Conservation (phyloP, 2,329 filamentous ascomycete species). For the Botrytis byssoidea region DNA sequence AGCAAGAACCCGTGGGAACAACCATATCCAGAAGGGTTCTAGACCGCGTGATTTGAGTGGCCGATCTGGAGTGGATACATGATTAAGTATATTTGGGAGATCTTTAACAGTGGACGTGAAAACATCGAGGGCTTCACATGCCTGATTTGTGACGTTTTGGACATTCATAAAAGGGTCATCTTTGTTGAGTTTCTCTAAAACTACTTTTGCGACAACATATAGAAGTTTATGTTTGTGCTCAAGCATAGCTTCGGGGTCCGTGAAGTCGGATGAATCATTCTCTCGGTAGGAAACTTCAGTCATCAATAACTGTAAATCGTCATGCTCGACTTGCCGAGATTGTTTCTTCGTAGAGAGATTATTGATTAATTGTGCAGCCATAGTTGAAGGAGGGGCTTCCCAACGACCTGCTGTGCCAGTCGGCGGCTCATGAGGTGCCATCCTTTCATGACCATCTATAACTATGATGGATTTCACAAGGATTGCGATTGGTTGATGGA, state of each 20-base stretch:
- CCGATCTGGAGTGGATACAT: conserved; percentile 42
- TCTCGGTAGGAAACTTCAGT: conserved; percentile 58
- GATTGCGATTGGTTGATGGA: background rate
- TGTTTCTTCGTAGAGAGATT: conserved; percentile 67
- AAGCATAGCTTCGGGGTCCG: conserved; percentile 61
- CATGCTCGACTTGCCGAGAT: conserved; percentile 63
- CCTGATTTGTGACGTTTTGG: conserved; percentile 56
- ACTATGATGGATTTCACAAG: too few relatives aligned
- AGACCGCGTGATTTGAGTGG: conserved; percentile 52
- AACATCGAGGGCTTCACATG: conserved; percentile 73
- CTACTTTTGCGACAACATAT: conserved; percentile 77
- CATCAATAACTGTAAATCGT: conserved; percentile 72
- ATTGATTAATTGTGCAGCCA: conserved; percentile 84
- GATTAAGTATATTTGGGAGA: conserved; percentile 66
- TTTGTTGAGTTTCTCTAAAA: conserved; percentile 66
- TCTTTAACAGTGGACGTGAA: conserved; percentile 72
- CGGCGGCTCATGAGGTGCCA: conserved; percentile 27
- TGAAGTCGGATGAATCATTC: conserved; percentile 49
- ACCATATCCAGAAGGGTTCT: conserved; percentile 66
- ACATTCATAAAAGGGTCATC: conserved; percentile 65
- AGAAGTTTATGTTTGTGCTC: conserved; percentile 82
- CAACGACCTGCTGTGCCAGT: conserved; percentile 21
- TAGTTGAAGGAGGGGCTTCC: conserved; percentile 66
- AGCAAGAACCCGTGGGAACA: conserved; percentile 56
- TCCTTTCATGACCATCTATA: conserved; percentile 30